Conservation (phyloP, 305 asterid species). For the Fraxinus xanthoxyloides region DNA sequence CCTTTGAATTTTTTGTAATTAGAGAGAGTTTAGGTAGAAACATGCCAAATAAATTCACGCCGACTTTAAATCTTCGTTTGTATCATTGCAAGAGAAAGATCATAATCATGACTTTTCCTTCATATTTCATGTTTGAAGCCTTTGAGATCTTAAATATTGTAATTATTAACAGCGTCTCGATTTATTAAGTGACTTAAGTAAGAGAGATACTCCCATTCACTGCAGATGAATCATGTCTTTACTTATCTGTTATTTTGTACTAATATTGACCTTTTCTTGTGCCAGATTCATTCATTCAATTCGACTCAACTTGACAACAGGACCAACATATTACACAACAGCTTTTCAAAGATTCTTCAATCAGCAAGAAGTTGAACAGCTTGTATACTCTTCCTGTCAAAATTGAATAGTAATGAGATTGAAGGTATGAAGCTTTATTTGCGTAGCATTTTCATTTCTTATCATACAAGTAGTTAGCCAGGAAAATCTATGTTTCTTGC, state of each 20-base stretch:
- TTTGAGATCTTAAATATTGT: background rate
- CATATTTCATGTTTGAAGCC: background rate
- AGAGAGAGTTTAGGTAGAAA: background rate
- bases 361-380: conserved; percentile 12
- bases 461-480: background rate
- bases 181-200: background rate
- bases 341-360: conserved; percentile 14
- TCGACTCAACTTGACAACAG: conserved; percentile 22
- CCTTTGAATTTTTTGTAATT: background rate
- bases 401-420: conserved; percentile 29
- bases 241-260: background rate
- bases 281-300: background rate
- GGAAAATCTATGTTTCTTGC: background rate
- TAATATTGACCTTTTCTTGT: background rate
- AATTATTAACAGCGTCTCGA: background rate
- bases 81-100: background rate
- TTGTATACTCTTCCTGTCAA: conserved; percentile 21
- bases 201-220: background rate
- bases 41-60: background rate
- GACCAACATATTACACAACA: conserved; percentile 20
- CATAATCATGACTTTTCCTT: background rate
- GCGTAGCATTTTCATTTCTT: background rate
- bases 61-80: background rate
- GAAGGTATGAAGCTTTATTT: conserved; percentile 38
- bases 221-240: background rate